phyloP scores from a whole-genome alignment of 257 asterid species.

The Solanum etuberosum region DNA sequence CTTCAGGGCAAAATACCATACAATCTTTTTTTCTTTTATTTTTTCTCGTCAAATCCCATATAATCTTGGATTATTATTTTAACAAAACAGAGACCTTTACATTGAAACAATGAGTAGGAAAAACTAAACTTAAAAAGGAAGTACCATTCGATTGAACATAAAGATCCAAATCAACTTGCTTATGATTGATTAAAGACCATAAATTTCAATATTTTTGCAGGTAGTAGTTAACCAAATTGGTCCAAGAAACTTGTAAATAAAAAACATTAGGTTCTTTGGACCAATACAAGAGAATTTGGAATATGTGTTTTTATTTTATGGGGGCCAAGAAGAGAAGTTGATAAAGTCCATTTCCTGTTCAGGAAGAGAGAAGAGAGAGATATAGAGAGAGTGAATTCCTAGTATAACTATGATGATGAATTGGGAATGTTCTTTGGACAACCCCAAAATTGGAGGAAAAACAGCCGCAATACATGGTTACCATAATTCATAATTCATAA shows the following conservation, averaged over 20 bases:
- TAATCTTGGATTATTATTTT: not conserved
- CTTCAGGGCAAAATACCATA: not conserved
- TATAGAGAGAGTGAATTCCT: not conserved
- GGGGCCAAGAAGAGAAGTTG: not conserved
- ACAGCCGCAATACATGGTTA: not conserved
- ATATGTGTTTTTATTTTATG: not conserved
- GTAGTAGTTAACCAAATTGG: not conserved
- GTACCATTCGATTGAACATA: not conserved
- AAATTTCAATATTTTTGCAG: not conserved
- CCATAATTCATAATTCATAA: not conserved
- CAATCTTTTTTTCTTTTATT: not conserved
- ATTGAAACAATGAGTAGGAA: not conserved
- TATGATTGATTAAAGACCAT: not conserved
- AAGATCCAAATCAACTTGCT: not conserved
- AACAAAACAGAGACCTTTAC: not conserved
- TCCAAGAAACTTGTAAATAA: constrained; percentile 2
- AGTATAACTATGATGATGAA: not conserved
- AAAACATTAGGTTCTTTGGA: constrained; percentile 1
- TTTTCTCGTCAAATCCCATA: not conserved
- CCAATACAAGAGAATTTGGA: not conserved
- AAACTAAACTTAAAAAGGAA: not conserved
- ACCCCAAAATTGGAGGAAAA: not conserved
- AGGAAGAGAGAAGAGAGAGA: not conserved
- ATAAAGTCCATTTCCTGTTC: not conserved
- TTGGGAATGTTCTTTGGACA: not conserved